These are phyloP conservation scores for Penicillium occitanis DNA, from an alignment of 2,329 filamentous ascomycete species.

Conservation along the genomic window DNA sequence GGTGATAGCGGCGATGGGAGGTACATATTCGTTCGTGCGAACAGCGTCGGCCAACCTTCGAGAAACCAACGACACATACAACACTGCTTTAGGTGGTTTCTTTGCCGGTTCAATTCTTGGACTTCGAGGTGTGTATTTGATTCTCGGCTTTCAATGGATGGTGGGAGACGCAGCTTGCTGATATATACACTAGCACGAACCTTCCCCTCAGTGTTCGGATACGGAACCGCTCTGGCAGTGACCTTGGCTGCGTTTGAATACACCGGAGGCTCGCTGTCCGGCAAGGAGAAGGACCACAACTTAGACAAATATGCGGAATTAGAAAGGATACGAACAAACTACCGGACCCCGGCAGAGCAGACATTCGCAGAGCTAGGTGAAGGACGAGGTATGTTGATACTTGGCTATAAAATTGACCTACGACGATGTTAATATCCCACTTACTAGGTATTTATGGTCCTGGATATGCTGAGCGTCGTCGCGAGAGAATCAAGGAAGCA, in stretches of 20 bases:
- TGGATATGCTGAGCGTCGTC: constrained; percentile 81
- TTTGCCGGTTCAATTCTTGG: constrained; percentile 71
- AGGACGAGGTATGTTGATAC: constrained; percentile 67
- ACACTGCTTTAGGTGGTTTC: constrained; percentile 73
- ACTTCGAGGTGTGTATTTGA: constrained; percentile 61
- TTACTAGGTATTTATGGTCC: constrained; percentile 71
- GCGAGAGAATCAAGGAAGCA: constrained; percentile 76
- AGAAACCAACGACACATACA: constrained; percentile 77
- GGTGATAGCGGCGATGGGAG: constrained; percentile 66
- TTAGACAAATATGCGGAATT: constrained; percentile 75
- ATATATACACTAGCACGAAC: constrained; percentile 53
- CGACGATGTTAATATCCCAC: constrained; percentile 12
- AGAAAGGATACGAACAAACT: constrained; percentile 70
- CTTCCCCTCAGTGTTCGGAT: constrained; percentile 69
- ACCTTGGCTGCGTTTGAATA: constrained; percentile 66
- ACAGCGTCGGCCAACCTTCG: constrained; percentile 79
- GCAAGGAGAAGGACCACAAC: constrained; percentile 55
- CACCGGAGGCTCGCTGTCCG: constrained; percentile 62
- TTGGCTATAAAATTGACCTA: background rate
- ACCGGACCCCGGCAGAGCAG: constrained; percentile 73
- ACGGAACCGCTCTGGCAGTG: constrained; percentile 60
- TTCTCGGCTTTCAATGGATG: background rate
- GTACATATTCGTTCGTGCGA: constrained; percentile 74
- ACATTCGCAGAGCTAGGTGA: constrained; percentile 80
- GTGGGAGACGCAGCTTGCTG: constrained; percentile 6